These are phyloP conservation scores for Leccinellum rugosiceps DNA, from an alignment of 768 basidiomycete species.

Conservation along the genomic window DNA sequence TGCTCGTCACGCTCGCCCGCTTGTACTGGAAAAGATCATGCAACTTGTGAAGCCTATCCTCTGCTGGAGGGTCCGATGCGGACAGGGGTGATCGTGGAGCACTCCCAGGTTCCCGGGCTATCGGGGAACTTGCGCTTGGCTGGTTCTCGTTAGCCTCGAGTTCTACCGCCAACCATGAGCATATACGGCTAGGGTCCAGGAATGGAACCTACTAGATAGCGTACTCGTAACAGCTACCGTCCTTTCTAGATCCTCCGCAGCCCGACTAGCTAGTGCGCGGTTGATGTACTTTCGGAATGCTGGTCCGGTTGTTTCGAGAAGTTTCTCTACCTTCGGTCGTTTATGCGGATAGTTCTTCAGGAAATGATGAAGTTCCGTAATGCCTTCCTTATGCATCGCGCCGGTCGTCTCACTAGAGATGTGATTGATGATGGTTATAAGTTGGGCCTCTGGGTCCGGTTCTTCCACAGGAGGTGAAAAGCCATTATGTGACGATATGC, in stretches of 20 bases:
- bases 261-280: constrained; percentile 80
- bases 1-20: constrained; percentile 59
- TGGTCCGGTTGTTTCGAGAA: constrained; percentile 84
- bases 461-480: constrained; percentile 62
- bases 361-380: constrained; percentile 92
- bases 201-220: constrained; percentile 59
- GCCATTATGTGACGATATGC: constrained; percentile 58
- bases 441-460: constrained; percentile 82
- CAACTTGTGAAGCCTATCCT: constrained; percentile 69
- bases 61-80: constrained; percentile 37
- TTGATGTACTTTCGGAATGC: constrained; percentile 92
- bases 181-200: background rate
- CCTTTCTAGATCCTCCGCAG: constrained; percentile 83
- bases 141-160: constrained; percentile 55
- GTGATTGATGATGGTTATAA: constrained; percentile 79
- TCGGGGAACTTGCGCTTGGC: constrained; percentile 34
- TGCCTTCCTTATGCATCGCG: constrained; percentile 88
- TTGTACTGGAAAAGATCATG: constrained; percentile 81
- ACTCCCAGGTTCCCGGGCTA: constrained; percentile 25
- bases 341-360: constrained; percentile 89
- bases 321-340: constrained; percentile 75
- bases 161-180: constrained; percentile 38
- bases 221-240: constrained; percentile 81
- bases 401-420: constrained; percentile 88
- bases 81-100: constrained; percentile 36